Conservation (phyloP, 192 early-diverging fungal species). For the Coemansia sp. region DNA sequence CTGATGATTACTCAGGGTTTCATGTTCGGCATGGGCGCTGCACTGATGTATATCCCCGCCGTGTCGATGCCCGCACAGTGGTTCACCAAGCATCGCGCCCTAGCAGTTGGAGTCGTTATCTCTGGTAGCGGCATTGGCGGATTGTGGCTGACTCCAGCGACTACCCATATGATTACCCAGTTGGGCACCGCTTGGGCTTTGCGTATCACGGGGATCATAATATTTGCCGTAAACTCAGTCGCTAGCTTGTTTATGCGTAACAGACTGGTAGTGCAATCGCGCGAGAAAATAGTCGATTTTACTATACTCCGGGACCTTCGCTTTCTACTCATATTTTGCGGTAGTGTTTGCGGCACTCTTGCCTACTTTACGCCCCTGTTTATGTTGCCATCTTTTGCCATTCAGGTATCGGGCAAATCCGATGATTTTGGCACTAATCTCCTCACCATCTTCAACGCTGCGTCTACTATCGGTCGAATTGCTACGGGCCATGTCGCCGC, state of each 20-base stretch:
- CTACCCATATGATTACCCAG: conserved; percentile 44
- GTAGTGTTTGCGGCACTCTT: conserved; percentile 49
- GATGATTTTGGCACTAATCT: conserved; percentile 58
- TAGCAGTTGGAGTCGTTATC: conserved; percentile 59
- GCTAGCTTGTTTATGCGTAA: conserved; percentile 54
- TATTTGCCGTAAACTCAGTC: conserved; percentile 47
- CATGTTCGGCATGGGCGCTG: conserved; percentile 54
- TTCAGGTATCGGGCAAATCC: conserved; percentile 50
- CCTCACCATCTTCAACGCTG: conserved; percentile 68
- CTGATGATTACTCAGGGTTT: conserved; percentile 66
- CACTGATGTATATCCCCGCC: conserved; percentile 57
- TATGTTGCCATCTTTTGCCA: conserved; percentile 49
- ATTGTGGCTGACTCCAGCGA: conserved; percentile 57
- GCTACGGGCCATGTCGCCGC: conserved; percentile 65
- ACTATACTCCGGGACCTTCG: conserved; percentile 45
- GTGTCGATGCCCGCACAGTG: conserved; percentile 61
- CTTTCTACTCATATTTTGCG: conserved; percentile 46
- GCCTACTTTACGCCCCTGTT: conserved; percentile 67
- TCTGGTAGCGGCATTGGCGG: conserved; percentile 63
- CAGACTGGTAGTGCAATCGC: conserved; percentile 15
- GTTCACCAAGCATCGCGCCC: conserved; percentile 56
- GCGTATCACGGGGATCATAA: conserved; percentile 53
- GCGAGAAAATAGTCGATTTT: conserved; percentile 54
- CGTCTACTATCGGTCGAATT: conserved; percentile 66
- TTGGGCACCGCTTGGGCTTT: conserved; percentile 62